Base-by-base conservation (phyloP, 2,329 filamentous ascomycete species). In the Cladorrhinum sp. region DNA sequence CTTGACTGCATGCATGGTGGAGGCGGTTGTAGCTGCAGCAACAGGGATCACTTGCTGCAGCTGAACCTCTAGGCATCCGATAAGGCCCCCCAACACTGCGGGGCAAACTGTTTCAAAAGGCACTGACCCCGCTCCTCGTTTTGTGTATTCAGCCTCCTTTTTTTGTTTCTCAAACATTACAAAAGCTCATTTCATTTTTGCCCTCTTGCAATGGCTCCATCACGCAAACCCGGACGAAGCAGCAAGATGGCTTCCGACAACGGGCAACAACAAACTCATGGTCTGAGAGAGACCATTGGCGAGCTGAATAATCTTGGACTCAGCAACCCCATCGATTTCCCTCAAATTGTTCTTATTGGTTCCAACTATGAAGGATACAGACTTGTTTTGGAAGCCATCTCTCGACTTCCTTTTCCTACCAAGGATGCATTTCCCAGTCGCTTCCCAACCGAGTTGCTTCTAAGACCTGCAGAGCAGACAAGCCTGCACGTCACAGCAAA, bases 371-470 rank as follows among this genome's bases (percentile, higher is more conserved):
- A 36, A 36, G 32, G 9, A 36, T 12, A 36, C 32, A 36, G 32
- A 36, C 3, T 13, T 10, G 32, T 36, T 12, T 36, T 36, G 32
- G 2, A 2, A 9, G 32, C 32, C 32, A 36, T 36, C 16, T 36
- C 32, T 16, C 9, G 32, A 8, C 10, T 36, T 16, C 32, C 32
- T 12, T 36, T 36, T 13, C 32, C 32, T 3, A 53, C 62, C 61
- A 60, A 65, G 23, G 61, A 58, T 18, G 62, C 60, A 22, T 9
- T 63, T 32, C 63, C 63, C 61, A 68, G 65, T 2, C 64, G 65
- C 24, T 66, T 68, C 25, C 63, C 65, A 29, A 68, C 65, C 2
- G 65, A 67, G 59, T 60, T 68, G 25, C 36, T 64, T 50, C 59
- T 68, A 9, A 64, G 64, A 2, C 55, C 32, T 41, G 38, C 60